These are phyloP conservation scores for Rubia yunnanensis DNA, from an alignment of 257 asterid genomes.

Conservation along the genomic window DNA sequence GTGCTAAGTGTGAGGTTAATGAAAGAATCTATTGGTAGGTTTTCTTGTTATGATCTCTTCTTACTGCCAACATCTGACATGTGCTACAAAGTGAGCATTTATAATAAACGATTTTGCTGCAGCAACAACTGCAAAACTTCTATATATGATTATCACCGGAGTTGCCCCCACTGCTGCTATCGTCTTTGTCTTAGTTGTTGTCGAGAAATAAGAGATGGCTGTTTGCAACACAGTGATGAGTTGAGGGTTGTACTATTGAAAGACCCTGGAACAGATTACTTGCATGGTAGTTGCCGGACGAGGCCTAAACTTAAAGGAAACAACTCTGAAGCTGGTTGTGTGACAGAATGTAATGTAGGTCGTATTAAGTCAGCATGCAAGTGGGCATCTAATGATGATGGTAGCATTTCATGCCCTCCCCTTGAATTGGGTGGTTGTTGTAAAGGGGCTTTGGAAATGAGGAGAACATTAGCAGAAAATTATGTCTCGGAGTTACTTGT, in stretches of 20 bases:
- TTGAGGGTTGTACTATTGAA: constrained; percentile 21
- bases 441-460: constrained; percentile 43
- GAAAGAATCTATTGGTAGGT: constrained; percentile 68
- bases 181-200: constrained; percentile 78
- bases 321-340: neutral
- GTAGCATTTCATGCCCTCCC: constrained; percentile 57
- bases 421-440: constrained; percentile 45
- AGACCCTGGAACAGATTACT: constrained; percentile 24
- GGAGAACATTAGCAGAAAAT: constrained; percentile 28
- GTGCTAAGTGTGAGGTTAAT: constrained; percentile 16
- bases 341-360: constrained; percentile 9
- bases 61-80: neutral
- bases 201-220: constrained; percentile 59
- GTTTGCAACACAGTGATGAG: constrained; percentile 33
- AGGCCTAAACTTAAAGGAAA: neutral
- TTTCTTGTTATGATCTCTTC: neutral
- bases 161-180: constrained; percentile 61
- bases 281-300: constrained; percentile 34
- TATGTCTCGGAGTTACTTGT: constrained; percentile 36
- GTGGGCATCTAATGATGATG: constrained; percentile 41
- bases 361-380: constrained; percentile 15
- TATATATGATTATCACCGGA: constrained; percentile 61
- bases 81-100: neutral
- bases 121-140: constrained; percentile 74
- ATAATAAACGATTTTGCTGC: constrained; percentile 33